A percentile compares a stretch with the other conserved stretches of the same genome.
These are phyloP conservation scores for Pholiota conissans DNA, from an alignment of 768 basidiomycete species.

Conservation along the genomic window DNA sequence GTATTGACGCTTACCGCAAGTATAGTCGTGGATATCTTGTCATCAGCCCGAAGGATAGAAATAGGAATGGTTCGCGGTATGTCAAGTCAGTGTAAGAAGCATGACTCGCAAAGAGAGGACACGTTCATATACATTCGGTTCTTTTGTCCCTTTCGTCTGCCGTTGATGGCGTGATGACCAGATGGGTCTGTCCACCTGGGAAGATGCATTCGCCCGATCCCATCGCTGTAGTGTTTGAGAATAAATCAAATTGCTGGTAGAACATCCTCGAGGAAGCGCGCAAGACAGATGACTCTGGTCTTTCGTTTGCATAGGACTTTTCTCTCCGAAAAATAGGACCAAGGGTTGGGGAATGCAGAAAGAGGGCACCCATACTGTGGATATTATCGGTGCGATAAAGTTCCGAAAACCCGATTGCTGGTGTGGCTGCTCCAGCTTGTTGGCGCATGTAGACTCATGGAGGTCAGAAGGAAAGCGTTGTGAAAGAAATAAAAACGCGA, in stretches of 20 bases:
- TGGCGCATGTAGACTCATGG: not conserved
- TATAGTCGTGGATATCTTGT: constrained; percentile 14
- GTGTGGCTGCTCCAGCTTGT: not conserved
- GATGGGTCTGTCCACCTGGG: constrained; percentile 9
- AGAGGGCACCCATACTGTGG: not conserved
- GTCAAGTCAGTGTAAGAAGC: constrained; percentile 34
- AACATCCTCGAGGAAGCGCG: not conserved
- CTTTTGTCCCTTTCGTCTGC: constrained; percentile 24
- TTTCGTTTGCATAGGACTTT: not conserved
- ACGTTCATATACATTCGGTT: constrained; percentile 25
- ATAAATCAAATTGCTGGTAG: not conserved
- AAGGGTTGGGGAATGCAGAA: not conserved
- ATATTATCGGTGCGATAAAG: not conserved
- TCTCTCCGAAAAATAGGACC: not conserved
- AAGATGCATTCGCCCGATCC: constrained; percentile 23
- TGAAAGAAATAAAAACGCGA: not conserved
- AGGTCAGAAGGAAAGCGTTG: not conserved
- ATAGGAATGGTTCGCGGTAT: constrained; percentile 31
- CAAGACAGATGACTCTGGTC: too few relatives aligned
- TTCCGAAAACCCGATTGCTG: not conserved
- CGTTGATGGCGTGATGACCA: constrained; percentile 27
- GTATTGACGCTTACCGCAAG: constrained; percentile 20
- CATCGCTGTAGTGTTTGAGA: constrained; percentile 14
- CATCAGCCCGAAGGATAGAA: constrained; percentile 19
- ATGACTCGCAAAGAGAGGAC: constrained; percentile 23